A percentile compares a stretch with the other conserved stretches of the same genome.
phyloP scores from a whole-genome alignment of 768 basidiomycete species.

The Astraeus odoratus region DNA sequence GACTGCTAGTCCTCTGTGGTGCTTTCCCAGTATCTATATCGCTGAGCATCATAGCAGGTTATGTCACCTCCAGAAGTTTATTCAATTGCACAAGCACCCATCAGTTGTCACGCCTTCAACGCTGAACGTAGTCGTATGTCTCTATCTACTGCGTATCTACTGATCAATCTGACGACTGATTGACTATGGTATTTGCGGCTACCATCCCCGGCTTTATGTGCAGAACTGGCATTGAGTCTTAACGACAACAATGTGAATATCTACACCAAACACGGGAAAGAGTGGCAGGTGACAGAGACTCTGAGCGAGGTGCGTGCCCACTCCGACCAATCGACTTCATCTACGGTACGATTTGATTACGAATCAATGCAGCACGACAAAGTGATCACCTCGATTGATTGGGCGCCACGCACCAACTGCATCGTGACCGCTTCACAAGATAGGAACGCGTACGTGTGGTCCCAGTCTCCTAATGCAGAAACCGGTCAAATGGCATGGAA shows the following conservation, averaged over 20 bases:
- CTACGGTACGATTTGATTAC: background rate
- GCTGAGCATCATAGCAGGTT: background rate
- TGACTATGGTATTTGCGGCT: too few species aligned
- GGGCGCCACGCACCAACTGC: constrained; percentile 94
- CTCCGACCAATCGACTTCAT: background rate
- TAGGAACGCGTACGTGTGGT: constrained; percentile 98
- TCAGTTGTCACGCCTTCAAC: constrained; percentile 89
- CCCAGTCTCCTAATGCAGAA: constrained; percentile 63
- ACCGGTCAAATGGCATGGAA: constrained; percentile 80
- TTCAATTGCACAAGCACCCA: constrained; percentile 71
- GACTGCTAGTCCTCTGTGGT: constrained; percentile 78
- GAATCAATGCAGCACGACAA: constrained; percentile 81
- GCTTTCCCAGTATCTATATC: background rate
- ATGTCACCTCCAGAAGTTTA: constrained; percentile 76
- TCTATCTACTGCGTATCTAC: constrained; percentile 11
- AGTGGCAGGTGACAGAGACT: constrained; percentile 68
- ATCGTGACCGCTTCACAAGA: constrained; percentile 99
- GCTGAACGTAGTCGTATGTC: constrained; percentile 76
- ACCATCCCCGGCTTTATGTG: background rate
- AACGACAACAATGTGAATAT: constrained; percentile 88
- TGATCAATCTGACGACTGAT: constrained; percentile 4
- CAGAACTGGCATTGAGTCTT: constrained; percentile 88
- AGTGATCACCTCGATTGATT: constrained; percentile 94
- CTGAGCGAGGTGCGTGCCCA: constrained; percentile 67
- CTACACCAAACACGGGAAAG: constrained; percentile 55